Conservation (phyloP, 192 early-diverging fungal genomes). For the Haplosporangium gracile region DNA sequence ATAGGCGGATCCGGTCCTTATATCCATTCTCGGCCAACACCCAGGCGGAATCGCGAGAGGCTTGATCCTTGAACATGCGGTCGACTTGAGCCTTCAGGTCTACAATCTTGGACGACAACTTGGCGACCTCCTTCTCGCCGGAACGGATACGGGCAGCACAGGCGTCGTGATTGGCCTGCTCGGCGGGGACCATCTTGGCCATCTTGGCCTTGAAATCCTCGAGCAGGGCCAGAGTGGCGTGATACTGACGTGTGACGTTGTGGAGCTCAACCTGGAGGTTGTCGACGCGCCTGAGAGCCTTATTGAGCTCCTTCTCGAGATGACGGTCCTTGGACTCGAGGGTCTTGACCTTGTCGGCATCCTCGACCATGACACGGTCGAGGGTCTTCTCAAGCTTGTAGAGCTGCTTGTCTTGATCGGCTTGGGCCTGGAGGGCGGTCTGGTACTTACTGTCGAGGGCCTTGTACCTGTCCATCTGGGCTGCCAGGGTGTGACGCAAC, state of each 20-base stretch:
- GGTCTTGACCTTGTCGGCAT: neutral
- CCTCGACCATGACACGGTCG: slow-evolving; percentile 4
- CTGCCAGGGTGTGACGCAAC: slow-evolving; percentile 1
- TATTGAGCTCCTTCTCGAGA: slow-evolving; percentile 19
- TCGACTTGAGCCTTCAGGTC: slow-evolving; percentile 3
- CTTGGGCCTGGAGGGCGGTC: neutral
- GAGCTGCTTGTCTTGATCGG: slow-evolving; percentile 24
- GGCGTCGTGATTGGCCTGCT: slow-evolving; percentile 19
- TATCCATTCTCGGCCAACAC: neutral
- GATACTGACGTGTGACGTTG: slow-evolving; percentile 9
- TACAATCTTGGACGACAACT: neutral
- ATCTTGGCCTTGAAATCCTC: neutral
- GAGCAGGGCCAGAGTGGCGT: slow-evolving; percentile 6
- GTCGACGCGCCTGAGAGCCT: slow-evolving; percentile 8
- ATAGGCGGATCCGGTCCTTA: slow-evolving; percentile 8
- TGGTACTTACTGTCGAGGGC: slow-evolving; percentile 28
- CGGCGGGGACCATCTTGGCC: slow-evolving; percentile 23
- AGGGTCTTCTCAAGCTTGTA: slow-evolving; percentile 23
- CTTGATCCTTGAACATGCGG: neutral
- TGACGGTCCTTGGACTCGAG: slow-evolving; percentile 3
- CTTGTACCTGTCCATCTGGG: slow-evolving; percentile 29
- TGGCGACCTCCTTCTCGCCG: slow-evolving; percentile 6
- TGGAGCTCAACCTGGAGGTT: slow-evolving; percentile 30
- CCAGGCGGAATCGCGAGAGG: slow-evolving; percentile 11
- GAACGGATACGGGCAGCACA: slow-evolving; percentile 22